Evolutionary conservation across 1,284 basidiomycete species (phyloP), one percentile per base, ranked within the genome.

Genomic region (Ceratobasidium sp.): DNA sequence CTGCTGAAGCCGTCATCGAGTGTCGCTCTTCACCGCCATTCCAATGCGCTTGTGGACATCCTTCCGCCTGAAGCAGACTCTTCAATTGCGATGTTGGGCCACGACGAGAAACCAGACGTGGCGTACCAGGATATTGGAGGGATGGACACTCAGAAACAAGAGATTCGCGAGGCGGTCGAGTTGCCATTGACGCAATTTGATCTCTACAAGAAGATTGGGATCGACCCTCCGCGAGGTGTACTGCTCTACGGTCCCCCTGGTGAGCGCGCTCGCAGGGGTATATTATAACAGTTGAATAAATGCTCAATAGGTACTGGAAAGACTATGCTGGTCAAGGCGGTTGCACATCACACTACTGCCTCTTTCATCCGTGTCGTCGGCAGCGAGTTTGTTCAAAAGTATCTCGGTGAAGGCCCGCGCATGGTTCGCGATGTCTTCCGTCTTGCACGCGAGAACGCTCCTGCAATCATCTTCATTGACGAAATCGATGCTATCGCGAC

Each of bases 341-440:
- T 99, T 25, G 96, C 96, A 46, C 92, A 97, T 79, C 95, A 98
- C 77, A 99, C 96, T 21, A 96, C 95, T 0, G 96, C 96, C 11
- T 87, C 94, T 23, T 99, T 99, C 83, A 99, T 99, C 78, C 93
- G 97, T 66, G 97, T 99, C 5, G 96, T 98, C 33, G 97, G 97
- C 25, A 96, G 93, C 77, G 96, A 99, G 82, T 99, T 99, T 79
- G 96, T 99, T 23, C 96, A 99, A 82, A 99, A 99, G 81, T 99
- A 99, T 79, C 88, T 99, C 2, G 97, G 97, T 78, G 97, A 99
- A 84, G 97, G 97, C 56, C 97, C 97, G 61, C 92, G 97, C 76
- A 99, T 99, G 97, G 97, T 99, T 74, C 91, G 97, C 78, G 97
- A 99, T 80, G 97, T 99, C 72, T 99, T 99, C 86, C 88, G 97